Evolutionary conservation across 225 moss, liverwort and hornwort genomes (phyloP).

Genomic region (Physcomitrium patens): DNA sequence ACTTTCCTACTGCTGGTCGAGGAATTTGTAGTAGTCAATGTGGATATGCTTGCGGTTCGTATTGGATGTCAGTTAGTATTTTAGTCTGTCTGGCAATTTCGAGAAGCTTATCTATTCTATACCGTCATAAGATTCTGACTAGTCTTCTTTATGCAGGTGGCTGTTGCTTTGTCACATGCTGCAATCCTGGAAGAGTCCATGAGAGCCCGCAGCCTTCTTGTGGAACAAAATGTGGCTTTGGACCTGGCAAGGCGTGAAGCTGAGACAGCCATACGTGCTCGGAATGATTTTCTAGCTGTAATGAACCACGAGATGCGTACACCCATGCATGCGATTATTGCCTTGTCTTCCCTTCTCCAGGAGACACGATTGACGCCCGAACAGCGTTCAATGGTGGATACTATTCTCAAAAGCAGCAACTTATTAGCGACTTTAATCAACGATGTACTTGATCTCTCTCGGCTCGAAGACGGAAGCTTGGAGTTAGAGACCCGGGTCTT

Average conservation of each 20-base stretch:
- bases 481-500: conserved; percentile 51
- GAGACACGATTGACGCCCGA: conserved; percentile 60
- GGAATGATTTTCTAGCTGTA: conserved; percentile 68
- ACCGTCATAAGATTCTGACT: conserved; percentile 10
- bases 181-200: conserved; percentile 65
- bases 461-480: conserved; percentile 69
- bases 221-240: conserved; percentile 64
- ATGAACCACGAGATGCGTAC: conserved; percentile 74
- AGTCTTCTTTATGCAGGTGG: conserved; percentile 40
- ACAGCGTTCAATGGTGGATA: conserved; percentile 74
- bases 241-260: conserved; percentile 59
- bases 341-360: conserved; percentile 63
- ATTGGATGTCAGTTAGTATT: conserved; percentile 22
- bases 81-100: neutral
- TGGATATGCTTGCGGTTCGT: neutral
- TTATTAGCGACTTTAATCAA: conserved; percentile 65
- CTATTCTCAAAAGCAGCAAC: conserved; percentile 69
- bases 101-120: neutral
- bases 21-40: neutral
- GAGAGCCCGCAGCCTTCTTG: conserved; percentile 50
- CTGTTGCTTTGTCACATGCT: conserved; percentile 70
- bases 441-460: conserved; percentile 64
- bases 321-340: conserved; percentile 71
- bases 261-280: conserved; percentile 66
- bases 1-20: neutral